Evolutionary conservation across 1,139 yeast species (phyloP).

Genomic region (Taphrina communis): DNA sequence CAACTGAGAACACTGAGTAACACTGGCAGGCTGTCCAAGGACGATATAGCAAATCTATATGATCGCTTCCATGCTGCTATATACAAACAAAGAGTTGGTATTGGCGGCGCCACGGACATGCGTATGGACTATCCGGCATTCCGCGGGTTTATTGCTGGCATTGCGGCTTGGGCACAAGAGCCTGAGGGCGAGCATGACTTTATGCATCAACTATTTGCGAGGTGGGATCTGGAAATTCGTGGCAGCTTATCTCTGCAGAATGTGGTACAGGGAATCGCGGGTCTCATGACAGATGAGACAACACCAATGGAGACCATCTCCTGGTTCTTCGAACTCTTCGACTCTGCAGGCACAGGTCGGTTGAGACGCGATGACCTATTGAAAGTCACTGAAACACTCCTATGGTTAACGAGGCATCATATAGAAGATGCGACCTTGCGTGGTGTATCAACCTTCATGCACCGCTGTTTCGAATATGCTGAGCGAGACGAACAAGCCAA

Average conservation of each 20-base stretch:
- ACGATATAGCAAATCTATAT: slow-evolving; percentile 71
- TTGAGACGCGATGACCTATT: slow-evolving; percentile 80
- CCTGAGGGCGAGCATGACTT: slow-evolving; percentile 56
- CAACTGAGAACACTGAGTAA: slow-evolving; percentile 85
- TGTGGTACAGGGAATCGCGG: slow-evolving; percentile 74
- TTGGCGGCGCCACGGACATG: slow-evolving; percentile 63
- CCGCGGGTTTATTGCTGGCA: slow-evolving; percentile 72
- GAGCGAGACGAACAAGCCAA: slow-evolving; percentile 44
- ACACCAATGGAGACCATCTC: slow-evolving; percentile 70
- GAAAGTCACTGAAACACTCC: slow-evolving; percentile 81
- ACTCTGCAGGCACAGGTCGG: slow-evolving; percentile 63
- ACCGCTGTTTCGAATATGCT: slow-evolving; percentile 89
- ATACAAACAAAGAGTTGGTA: slow-evolving; percentile 72
- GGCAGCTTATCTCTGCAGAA: slow-evolving; percentile 71
- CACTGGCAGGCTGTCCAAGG: slow-evolving; percentile 63
- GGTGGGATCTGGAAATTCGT: slow-evolving; percentile 67
- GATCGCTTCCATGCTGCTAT: slow-evolving; percentile 84
- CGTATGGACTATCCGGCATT: slow-evolving; percentile 78
- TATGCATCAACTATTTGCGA: slow-evolving; percentile 66
- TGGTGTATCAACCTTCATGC: slow-evolving; percentile 85
- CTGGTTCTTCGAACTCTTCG: slow-evolving; percentile 78
- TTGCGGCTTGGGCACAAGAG: slow-evolving; percentile 69
- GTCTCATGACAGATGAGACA: slow-evolving; percentile 71
- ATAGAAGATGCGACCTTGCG: slow-evolving; percentile 60
- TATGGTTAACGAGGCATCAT: slow-evolving; percentile 75